These are phyloP conservation scores for Saccharata proteae DNA, from an alignment of 2,329 filamentous ascomycete genomes.

Conservation along the genomic window DNA sequence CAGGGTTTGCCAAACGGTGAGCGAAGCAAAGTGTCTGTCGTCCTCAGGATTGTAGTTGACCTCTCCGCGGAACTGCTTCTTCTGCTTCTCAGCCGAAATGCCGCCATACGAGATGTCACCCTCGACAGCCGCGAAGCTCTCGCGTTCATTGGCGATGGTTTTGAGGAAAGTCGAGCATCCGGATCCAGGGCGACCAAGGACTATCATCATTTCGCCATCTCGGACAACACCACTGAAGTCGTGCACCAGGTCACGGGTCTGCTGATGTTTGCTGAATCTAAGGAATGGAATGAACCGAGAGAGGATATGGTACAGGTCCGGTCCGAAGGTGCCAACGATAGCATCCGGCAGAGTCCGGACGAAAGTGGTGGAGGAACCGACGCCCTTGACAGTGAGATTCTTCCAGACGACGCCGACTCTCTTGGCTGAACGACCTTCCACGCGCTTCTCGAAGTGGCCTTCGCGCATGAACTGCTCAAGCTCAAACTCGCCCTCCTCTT, in stretches of 20 bases:
- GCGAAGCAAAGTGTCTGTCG: slow-evolving; percentile 59
- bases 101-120: slow-evolving; percentile 64
- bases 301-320: slow-evolving; percentile 59
- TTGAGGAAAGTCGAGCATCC: slow-evolving; percentile 71
- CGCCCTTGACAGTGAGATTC: slow-evolving; percentile 61
- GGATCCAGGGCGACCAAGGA: slow-evolving; percentile 59
- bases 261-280: slow-evolving; percentile 34
- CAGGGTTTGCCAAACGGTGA: slow-evolving; percentile 69
- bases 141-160: slow-evolving; percentile 58
- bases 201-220: slow-evolving; percentile 61
- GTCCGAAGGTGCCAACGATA: slow-evolving; percentile 66
- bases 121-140: slow-evolving; percentile 51
- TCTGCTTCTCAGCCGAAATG: slow-evolving; percentile 54
- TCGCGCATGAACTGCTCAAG: slow-evolving; percentile 59
- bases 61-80: slow-evolving; percentile 59
- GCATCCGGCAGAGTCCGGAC: slow-evolving; percentile 64
- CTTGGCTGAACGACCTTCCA: slow-evolving; percentile 56
- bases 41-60: slow-evolving; percentile 71
- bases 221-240: slow-evolving; percentile 57
- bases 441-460: slow-evolving; percentile 64
- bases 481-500: slow-evolving; percentile 51
- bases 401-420: slow-evolving; percentile 69
- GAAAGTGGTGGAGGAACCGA: slow-evolving; percentile 53
- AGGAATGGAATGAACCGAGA: slow-evolving; percentile 41
- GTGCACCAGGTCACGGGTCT: slow-evolving; percentile 46